These are phyloP conservation scores for Solanum megistacrolobum DNA, from an alignment of 257 asterid species.

Conservation along the genomic window DNA sequence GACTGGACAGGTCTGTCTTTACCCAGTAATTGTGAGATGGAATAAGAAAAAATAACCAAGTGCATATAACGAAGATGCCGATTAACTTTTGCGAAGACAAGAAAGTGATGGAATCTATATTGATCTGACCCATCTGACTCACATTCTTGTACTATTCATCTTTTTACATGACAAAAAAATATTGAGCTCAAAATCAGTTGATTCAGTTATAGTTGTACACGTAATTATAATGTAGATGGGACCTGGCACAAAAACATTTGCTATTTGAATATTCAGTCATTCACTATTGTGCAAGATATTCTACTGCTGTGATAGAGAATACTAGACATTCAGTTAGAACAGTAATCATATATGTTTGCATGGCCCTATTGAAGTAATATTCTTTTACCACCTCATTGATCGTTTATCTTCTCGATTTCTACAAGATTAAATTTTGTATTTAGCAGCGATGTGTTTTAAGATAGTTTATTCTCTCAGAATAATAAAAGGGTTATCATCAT, in stretches of 20 bases:
- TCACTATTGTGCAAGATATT: slow-evolving; percentile 1
- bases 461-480: not conserved
- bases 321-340: not conserved
- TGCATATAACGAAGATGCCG: not conserved
- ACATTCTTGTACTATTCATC: not conserved
- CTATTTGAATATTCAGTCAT: slow-evolving; percentile 17
- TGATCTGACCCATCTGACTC: not conserved
- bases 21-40: slow-evolving; percentile 37
- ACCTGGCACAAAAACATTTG: slow-evolving; percentile 16
- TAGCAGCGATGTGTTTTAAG: not conserved
- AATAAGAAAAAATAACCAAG: slow-evolving; percentile 8
- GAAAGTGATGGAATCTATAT: not conserved
- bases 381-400: not conserved
- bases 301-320: not conserved
- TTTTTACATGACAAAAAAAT: not conserved
- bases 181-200: not conserved
- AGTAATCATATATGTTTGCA: not conserved
- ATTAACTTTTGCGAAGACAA: not conserved
- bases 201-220: not conserved
- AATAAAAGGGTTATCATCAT: not conserved
- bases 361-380: not conserved
- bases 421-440: not conserved
- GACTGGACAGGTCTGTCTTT: slow-evolving; percentile 33
- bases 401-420: not conserved
- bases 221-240: slow-evolving; percentile 1